Percentiles rank a stretch among this genome's conserved stretches.
These are phyloP conservation scores for Torulaspora maleeae DNA, from an alignment of 805 yeast species.

Conservation along the genomic window DNA sequence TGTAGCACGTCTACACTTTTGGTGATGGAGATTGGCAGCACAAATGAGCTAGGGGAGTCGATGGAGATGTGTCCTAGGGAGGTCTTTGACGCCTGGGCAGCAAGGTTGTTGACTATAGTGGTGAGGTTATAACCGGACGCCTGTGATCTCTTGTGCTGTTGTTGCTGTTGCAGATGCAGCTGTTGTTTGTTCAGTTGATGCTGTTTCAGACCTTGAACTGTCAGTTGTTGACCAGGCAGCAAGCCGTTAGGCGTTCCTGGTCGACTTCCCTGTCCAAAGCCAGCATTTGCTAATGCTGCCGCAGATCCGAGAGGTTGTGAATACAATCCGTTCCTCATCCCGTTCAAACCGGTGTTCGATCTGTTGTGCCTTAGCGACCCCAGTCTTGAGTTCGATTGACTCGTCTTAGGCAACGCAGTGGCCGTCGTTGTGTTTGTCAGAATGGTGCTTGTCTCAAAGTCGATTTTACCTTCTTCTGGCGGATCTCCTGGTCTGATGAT, in stretches of 20 bases:
- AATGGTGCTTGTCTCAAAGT: slow-evolving; percentile 32
- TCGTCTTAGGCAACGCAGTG: slow-evolving; percentile 23
- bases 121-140: slow-evolving; percentile 26
- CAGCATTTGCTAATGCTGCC: slow-evolving; percentile 11
- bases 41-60: slow-evolving; percentile 29
- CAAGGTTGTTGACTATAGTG: slow-evolving; percentile 24
- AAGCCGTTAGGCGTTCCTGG: slow-evolving; percentile 13
- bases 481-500: slow-evolving; percentile 43
- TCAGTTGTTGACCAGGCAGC: slow-evolving; percentile 14
- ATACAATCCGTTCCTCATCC: slow-evolving; percentile 21
- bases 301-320: slow-evolving; percentile 17
- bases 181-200: slow-evolving; percentile 26
- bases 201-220: slow-evolving; percentile 26
- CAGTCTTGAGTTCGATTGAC: slow-evolving; percentile 19
- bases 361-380: slow-evolving; percentile 19
- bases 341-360: slow-evolving; percentile 14
- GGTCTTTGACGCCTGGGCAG: slow-evolving; percentile 28
- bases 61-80: slow-evolving; percentile 24
- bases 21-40: slow-evolving; percentile 29
- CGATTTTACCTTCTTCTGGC: slow-evolving; percentile 34
- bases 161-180: slow-evolving; percentile 22
- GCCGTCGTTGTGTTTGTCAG: slow-evolving; percentile 20
- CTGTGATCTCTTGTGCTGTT: slow-evolving; percentile 15
- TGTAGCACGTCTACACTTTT: slow-evolving; percentile 35
- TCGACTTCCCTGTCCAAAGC: slow-evolving; percentile 7